Evolutionary conservation across 2,329 filamentous ascomycete genomes (phyloP).

Genomic region (Colletotrichum karsti): DNA sequence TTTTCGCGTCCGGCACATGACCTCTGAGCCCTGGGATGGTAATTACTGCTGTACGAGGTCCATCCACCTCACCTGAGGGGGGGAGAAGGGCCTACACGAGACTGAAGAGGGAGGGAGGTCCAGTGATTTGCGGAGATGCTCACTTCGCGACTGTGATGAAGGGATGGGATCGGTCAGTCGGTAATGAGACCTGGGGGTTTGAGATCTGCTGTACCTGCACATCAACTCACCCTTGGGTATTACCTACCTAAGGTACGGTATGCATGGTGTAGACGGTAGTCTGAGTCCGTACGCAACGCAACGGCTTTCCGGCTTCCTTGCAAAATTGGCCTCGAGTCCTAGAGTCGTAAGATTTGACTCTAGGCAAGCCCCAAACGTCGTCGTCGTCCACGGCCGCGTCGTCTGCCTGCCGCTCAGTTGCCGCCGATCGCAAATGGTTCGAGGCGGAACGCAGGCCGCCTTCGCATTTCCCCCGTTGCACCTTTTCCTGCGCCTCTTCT

Average conservation of each 20-base stretch:
- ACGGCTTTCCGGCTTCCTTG: too few relatives aligned
- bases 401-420: background rate
- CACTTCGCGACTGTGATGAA: background rate
- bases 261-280: too few relatives aligned
- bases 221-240: too few relatives aligned
- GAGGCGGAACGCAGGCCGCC: background rate
- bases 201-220: too few relatives aligned
- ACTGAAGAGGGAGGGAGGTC: too few relatives aligned
- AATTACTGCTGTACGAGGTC: background rate
- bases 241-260: too few relatives aligned
- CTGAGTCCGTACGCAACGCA: too few relatives aligned
- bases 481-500: background rate
- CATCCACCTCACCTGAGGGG: constrained; percentile 2
- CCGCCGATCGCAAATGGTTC: constrained; percentile 20
- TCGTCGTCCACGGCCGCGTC: constrained; percentile 8
- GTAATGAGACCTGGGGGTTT: too few relatives aligned
- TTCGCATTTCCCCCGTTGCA: background rate
- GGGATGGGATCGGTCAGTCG: background rate
- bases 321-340: too few relatives aligned
- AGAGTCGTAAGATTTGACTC: background rate
- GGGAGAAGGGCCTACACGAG: background rate
- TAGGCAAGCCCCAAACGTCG: constrained; percentile 7
- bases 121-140: background rate
- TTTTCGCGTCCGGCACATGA: background rate
- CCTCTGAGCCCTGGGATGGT: background rate